Conservation (phyloP, 1,284 basidiomycete genomes). For the Anthracocystis setariae region DNA sequence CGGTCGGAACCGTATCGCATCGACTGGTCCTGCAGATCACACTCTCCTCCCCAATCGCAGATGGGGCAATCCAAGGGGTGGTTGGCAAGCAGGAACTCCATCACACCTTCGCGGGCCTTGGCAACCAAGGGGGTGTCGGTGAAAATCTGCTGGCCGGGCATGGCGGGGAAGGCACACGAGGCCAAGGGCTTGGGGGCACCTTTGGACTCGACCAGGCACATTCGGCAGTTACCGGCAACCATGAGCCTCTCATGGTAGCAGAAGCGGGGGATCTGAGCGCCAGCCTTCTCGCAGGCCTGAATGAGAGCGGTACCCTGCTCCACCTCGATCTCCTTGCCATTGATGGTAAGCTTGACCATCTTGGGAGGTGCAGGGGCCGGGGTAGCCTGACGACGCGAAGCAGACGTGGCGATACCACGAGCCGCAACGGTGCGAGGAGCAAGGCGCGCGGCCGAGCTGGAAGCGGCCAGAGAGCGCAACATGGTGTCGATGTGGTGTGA, state of each 20-base stretch:
- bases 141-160: slow-evolving; percentile 94
- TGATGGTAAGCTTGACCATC: slow-evolving; percentile 67
- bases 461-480: slow-evolving; percentile 49
- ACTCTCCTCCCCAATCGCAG: slow-evolving; percentile 85
- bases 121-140: slow-evolving; percentile 95
- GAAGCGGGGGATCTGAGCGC: slow-evolving; percentile 73
- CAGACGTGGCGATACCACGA: slow-evolving; percentile 49
- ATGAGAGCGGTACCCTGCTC: slow-evolving; percentile 75
- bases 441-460: slow-evolving; percentile 40
- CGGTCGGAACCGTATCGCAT: slow-evolving; percentile 99
- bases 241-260: slow-evolving; percentile 85
- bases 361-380: slow-evolving; percentile 62
- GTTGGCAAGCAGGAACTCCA: slow-evolving; percentile 98
- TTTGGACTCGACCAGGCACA: slow-evolving; percentile 94
- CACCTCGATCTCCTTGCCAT: slow-evolving; percentile 67
- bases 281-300: slow-evolving; percentile 80
- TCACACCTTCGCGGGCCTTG: slow-evolving; percentile 89
- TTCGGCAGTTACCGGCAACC: slow-evolving; percentile 67
- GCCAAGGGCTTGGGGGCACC: slow-evolving; percentile 87
- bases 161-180: slow-evolving; percentile 90
- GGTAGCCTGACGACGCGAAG: slow-evolving; percentile 52
- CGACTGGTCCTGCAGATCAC: slow-evolving; percentile 98
- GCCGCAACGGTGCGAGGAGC: slow-evolving; percentile 32
- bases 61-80: slow-evolving; percentile 98
- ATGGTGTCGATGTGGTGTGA: slow-evolving; percentile 18